Evolutionary conservation across 306 rosid genomes (phyloP), one percentile per base, ranked within the genome.

Genomic region (Quercus bicolor): DNA sequence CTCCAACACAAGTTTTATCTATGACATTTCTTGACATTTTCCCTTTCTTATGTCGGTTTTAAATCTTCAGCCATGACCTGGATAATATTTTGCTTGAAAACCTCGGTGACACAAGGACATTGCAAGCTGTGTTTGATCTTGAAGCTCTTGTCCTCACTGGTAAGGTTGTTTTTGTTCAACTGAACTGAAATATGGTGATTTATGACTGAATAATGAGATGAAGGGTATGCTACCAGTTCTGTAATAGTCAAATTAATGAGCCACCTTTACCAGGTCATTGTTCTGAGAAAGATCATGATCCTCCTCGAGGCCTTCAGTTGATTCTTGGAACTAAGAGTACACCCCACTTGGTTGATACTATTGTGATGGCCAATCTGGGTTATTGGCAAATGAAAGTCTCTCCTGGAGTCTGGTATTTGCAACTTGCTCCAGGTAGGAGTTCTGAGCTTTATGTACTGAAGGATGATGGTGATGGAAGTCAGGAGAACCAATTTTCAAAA

Each of bases 351-450:
- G 97, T 90, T 84, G 99, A 95, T 86, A 95, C 99, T 76, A 86
- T 91, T 86, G 99, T 95, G 83, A 95, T 95, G 99, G 98, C 98
- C 74, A 95, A 95, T 90, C 92, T 95, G 70, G 99, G 99, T 33
- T 95, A 95, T 85, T 95, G 99, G 99, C 99, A 95, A 87, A 95
- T 95, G 98, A 95, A 95, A 85, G 97, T 93, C 81, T 88, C 99
- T 87, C 99, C 99, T 80, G 99, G 99, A 66, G 96, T 93, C 82
- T 95, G 99, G 99, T 90, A 88, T 87, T 84, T 93, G 86, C 99
- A 95, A 85, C 98, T 93, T 87, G 99, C 99, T 60, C 90, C 98
- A 26, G 97, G 99, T 71, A 90, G 99, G 89, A 95, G 99, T 84
- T 93, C 99, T 20, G 96, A 95, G 86, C 96, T 95, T 62, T 95